Evolutionary conservation across 2,329 filamentous ascomycete genomes (phyloP).

Genomic region (Cercospora sp.): DNA sequence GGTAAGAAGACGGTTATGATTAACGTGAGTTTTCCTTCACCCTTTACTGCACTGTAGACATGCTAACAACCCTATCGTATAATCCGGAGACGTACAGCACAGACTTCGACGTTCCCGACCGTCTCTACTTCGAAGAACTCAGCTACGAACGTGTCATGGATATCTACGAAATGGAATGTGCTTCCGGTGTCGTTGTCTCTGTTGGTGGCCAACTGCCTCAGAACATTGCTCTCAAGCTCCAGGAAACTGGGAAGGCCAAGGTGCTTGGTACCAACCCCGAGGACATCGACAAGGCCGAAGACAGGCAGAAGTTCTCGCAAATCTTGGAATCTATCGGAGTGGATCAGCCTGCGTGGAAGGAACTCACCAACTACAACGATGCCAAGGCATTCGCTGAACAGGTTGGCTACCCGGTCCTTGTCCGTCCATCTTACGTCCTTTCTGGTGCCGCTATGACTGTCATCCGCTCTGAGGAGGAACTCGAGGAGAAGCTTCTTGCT

Average conservation of each 20-base stretch:
- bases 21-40: constrained; percentile 51
- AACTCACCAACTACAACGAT: constrained; percentile 83
- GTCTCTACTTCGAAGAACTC: constrained; percentile 93
- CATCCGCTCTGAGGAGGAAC: constrained; percentile 81
- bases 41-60: neutral
- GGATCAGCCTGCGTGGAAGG: constrained; percentile 97
- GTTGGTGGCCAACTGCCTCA: constrained; percentile 95
- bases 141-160: constrained; percentile 98
- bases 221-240: constrained; percentile 92
- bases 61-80: constrained; percentile 41
- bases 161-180: constrained; percentile 79
- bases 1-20: constrained; percentile 99
- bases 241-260: constrained; percentile 85
- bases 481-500: constrained; percentile 91
- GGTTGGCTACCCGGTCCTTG: constrained; percentile 91
- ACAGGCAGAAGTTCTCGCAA: constrained; percentile 96
- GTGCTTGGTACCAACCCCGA: constrained; percentile 89
- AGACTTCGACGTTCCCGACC: constrained; percentile 86
- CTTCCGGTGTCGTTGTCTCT: constrained; percentile 86
- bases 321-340: constrained; percentile 96
- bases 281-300: constrained; percentile 97
- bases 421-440: constrained; percentile 91
- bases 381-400: constrained; percentile 82
- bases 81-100: constrained; percentile 58
- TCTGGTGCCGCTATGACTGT: constrained; percentile 99